A percentile compares a stretch with the other conserved stretches of the same genome.
Conservation (phyloP, 306 rosid genomes). For the Potentilla sterilis region DNA sequence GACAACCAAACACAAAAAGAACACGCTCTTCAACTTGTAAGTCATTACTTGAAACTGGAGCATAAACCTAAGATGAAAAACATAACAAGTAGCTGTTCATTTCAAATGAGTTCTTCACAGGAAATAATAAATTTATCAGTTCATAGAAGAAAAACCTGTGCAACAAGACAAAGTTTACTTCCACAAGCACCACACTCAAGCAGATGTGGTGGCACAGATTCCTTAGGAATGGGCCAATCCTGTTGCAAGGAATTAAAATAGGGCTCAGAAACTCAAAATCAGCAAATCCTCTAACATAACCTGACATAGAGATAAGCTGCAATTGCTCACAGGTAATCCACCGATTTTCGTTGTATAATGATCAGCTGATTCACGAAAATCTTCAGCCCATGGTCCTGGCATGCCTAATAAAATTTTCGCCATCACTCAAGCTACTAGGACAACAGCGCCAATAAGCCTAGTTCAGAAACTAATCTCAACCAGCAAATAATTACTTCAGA, state of each 20-base stretch:
- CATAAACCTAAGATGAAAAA: slow-evolving; percentile 45
- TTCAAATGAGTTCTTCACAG: neutral
- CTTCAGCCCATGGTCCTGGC: slow-evolving; percentile 82
- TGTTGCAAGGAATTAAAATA: slow-evolving; percentile 20
- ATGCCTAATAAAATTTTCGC: slow-evolving; percentile 53
- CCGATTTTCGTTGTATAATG: slow-evolving; percentile 73
- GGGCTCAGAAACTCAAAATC: neutral
- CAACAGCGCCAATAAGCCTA: neutral
- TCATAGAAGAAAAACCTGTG: slow-evolving; percentile 46
- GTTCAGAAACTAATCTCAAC: no score
- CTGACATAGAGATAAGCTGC: neutral
- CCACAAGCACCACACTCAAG: slow-evolving; percentile 56
- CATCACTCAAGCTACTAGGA: slow-evolving; percentile 31
- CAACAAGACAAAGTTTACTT: slow-evolving; percentile 49
- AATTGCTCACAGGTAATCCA: slow-evolving; percentile 73
- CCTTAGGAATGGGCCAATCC: slow-evolving; percentile 68
- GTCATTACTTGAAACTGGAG: slow-evolving; percentile 49
- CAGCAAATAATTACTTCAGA: no score
- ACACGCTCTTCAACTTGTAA: slow-evolving; percentile 50
- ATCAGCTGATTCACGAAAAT: slow-evolving; percentile 57
- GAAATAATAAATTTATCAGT: neutral
- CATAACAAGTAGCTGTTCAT: neutral
- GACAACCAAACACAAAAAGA: slow-evolving; percentile 68
- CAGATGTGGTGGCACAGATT: slow-evolving; percentile 34
- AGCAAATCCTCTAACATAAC: neutral